Evolutionary conservation across 2,329 filamentous ascomycete genomes (phyloP).

Genomic region (Knoxdaviesia capensis): DNA sequence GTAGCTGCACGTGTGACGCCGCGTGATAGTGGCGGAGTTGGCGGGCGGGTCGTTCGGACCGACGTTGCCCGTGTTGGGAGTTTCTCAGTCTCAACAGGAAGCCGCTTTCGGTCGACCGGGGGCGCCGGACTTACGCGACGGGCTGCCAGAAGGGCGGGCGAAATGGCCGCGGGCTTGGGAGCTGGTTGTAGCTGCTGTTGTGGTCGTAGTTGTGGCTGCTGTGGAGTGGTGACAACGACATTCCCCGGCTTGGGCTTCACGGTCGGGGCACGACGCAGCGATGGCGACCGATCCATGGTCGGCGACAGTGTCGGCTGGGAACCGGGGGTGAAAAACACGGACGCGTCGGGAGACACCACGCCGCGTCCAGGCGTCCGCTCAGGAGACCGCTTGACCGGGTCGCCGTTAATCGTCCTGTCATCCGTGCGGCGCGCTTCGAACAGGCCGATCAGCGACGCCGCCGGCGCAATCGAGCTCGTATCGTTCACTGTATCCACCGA

Average conservation of each 20-base stretch:
- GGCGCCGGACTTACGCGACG: not conserved
- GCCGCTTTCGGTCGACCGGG: too few species aligned
- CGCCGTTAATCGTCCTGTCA: conserved; percentile 4
- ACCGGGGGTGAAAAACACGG: not conserved
- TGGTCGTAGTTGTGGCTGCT: too few species aligned
- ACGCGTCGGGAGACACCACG: not conserved
- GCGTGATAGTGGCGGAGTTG: too few species aligned
- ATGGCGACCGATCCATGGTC: too few species aligned
- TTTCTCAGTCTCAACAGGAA: too few species aligned
- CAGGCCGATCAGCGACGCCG: conserved; percentile 44
- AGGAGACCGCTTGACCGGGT: conserved; percentile 15
- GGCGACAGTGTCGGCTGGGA: not conserved
- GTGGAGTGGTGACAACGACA: too few species aligned
- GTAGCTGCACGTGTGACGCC: too few species aligned
- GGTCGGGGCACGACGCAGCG: too few species aligned
- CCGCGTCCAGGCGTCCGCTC: conserved; percentile 2
- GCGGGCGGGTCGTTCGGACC: too few species aligned
- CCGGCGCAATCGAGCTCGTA: conserved; percentile 37
- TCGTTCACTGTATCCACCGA: conserved; percentile 16
- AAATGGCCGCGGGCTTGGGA: not conserved
- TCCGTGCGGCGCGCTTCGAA: conserved; percentile 33
- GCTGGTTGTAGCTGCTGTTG: conserved; percentile 6
- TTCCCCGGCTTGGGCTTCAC: too few species aligned
- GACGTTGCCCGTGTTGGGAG: too few species aligned
- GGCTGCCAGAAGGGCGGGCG: conserved; percentile 1